phyloP scores from a whole-genome alignment of 1,139 yeast species.

The Lodderomyces metapsilosis region DNA sequence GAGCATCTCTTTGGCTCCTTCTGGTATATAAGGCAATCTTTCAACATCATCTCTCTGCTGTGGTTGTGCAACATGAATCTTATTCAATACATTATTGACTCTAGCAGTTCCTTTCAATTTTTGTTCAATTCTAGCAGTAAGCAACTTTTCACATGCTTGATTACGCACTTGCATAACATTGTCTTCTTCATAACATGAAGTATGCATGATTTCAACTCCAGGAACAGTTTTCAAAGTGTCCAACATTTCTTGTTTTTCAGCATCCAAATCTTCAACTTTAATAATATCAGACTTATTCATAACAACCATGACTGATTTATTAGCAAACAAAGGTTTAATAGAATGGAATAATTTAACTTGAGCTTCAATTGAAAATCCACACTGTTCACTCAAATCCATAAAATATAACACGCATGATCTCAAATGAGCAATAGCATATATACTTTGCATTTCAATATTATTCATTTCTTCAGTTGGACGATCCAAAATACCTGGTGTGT shows the following conservation, averaged over 20 bases:
- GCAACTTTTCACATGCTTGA: slow-evolving; percentile 93
- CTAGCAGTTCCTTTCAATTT: slow-evolving; percentile 93
- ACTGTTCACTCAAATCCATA: slow-evolving; percentile 98
- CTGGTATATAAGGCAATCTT: slow-evolving; percentile 82
- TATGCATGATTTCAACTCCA: slow-evolving; percentile 88
- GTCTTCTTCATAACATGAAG: slow-evolving; percentile 93
- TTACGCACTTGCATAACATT: slow-evolving; percentile 95
- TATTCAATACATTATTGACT: slow-evolving; percentile 84
- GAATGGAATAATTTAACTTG: slow-evolving; percentile 97
- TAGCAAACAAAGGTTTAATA: slow-evolving; percentile 94
- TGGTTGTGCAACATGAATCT: slow-evolving; percentile 93
- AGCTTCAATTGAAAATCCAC: slow-evolving; percentile 96
- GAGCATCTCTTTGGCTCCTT: slow-evolving; percentile 53
- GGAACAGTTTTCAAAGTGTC: slow-evolving; percentile 60
- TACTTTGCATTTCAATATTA: slow-evolving; percentile 98
- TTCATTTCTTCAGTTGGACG: slow-evolving; percentile 99
- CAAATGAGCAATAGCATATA: slow-evolving; percentile 97
- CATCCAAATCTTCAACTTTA: slow-evolving; percentile 76
- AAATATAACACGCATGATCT: slow-evolving; percentile 94
- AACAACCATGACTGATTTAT: slow-evolving; percentile 93
- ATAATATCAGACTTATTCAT: slow-evolving; percentile 93
- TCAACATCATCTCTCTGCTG: slow-evolving; percentile 81
- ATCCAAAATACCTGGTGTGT: slow-evolving; percentile 98
- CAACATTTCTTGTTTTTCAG: slow-evolving; percentile 71
- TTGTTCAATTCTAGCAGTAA: slow-evolving; percentile 94